phyloP scores from a whole-genome alignment of 345 rosid genomes.

The Mallotus nudiflorus region DNA sequence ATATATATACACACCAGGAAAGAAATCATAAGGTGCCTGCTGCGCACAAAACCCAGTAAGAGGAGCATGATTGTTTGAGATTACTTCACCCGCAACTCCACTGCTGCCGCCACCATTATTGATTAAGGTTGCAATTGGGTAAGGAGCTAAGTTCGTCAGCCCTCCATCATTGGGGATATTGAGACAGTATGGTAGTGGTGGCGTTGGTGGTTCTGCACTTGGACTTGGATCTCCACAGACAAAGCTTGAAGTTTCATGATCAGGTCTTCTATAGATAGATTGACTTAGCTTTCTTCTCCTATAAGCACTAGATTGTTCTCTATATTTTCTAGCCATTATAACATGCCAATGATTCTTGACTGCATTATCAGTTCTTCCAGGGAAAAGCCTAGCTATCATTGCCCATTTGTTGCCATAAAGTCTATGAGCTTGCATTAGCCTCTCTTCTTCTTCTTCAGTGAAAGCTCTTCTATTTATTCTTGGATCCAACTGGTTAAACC shows the following conservation, averaged over 20 bases:
- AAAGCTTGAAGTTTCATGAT: conserved; percentile 33
- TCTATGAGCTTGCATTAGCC: conserved; percentile 90
- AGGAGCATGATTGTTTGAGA: conserved; percentile 19
- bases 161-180: conserved; percentile 21
- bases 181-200: conserved; percentile 23
- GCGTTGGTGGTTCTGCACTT: conserved; percentile 21
- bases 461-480: conserved; percentile 89
- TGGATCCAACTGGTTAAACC: conserved; percentile 98
- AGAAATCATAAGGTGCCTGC: conserved; percentile 39
- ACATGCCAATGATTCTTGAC: conserved; percentile 99
- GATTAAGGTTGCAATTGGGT: no score
- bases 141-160: no score
- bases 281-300: conserved; percentile 66
- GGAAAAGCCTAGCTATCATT: conserved; percentile 93
- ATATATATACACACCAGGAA: conserved; percentile 27
- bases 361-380: conserved; percentile 98
- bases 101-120: no score
- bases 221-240: conserved; percentile 27
- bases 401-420: conserved; percentile 99
- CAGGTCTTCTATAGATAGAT: conserved; percentile 34
- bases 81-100: conserved; percentile 24
- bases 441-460: conserved; percentile 94
- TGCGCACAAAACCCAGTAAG: conserved; percentile 30
- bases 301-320: conserved; percentile 78
- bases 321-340: conserved; percentile 90